Conservation (phyloP, 1,139 yeast genomes). For the Yamadazyma membranifaciens region DNA sequence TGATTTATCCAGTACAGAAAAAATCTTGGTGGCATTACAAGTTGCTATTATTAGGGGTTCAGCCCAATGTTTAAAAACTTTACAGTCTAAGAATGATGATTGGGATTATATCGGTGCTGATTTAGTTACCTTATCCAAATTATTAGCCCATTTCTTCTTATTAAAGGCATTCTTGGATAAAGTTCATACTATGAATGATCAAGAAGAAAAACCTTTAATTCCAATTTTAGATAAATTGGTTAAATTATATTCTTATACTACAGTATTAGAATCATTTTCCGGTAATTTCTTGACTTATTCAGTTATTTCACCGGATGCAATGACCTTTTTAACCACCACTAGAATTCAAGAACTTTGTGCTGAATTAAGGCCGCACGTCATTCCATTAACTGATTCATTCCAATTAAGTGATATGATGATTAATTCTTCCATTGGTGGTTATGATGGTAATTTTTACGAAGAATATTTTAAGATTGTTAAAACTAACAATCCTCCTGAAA, state of each 20-base stretch:
- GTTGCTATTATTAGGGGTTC: conserved; percentile 43
- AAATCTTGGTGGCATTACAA: conserved; percentile 39
- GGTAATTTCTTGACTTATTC: conserved; percentile 41
- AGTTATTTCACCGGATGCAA: conserved; percentile 33
- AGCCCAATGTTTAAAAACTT: conserved; percentile 29
- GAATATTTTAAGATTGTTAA: conserved; percentile 43
- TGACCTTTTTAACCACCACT: conserved; percentile 30
- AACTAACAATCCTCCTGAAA: conserved; percentile 33
- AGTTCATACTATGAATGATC: conserved; percentile 22
- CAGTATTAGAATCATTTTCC: conserved; percentile 36
- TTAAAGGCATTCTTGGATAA: conserved; percentile 31
- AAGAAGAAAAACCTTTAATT: conserved; percentile 23
- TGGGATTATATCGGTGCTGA: conserved; percentile 56
- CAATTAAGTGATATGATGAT: conserved; percentile 44
- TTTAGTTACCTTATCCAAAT: conserved; percentile 57
- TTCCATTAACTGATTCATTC: conserved; percentile 50
- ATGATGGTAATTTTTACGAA: conserved; percentile 47
- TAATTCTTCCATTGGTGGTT: conserved; percentile 43
- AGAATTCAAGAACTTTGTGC: conserved; percentile 35
- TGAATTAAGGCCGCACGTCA: conserved; percentile 43
- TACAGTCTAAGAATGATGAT: conserved; percentile 29
- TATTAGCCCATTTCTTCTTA: conserved; percentile 43
- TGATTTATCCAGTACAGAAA: conserved; percentile 32
- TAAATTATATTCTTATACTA: conserved; percentile 27
- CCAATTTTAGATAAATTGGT: conserved; percentile 28